Evolutionary conservation across 345 rosid genomes (phyloP).

Genomic region (Kernera saxatilis): DNA sequence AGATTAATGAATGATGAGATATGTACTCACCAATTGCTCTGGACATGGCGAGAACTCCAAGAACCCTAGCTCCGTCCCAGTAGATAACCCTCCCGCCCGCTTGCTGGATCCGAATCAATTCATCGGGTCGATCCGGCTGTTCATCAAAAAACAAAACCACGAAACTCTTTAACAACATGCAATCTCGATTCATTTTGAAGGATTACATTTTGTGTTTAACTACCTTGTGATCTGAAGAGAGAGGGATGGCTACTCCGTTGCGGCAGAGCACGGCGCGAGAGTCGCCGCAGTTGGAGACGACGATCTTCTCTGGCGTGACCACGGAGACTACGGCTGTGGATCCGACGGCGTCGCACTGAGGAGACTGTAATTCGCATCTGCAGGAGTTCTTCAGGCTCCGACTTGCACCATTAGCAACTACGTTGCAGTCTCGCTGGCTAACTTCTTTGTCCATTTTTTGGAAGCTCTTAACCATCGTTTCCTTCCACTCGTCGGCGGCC

Average conservation of each 20-base stretch:
- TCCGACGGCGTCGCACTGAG: slow-evolving; percentile 85
- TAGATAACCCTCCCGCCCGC: slow-evolving; percentile 86
- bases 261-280: slow-evolving; percentile 88
- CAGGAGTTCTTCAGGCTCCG: slow-evolving; percentile 28
- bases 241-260: slow-evolving; percentile 63
- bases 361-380: slow-evolving; percentile 70
- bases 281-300: slow-evolving; percentile 83
- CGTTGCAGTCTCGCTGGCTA: slow-evolving; percentile 18
- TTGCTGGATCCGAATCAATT: slow-evolving; percentile 53
- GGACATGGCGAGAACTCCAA: slow-evolving; percentile 86
- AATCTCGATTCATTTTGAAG: background rate
- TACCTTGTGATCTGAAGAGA: slow-evolving; percentile 82
- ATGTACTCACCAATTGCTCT: slow-evolving; percentile 66
- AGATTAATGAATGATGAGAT: background rate
- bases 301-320: slow-evolving; percentile 56
- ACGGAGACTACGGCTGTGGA: slow-evolving; percentile 78
- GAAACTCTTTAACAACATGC: background rate
- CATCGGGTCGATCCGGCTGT: slow-evolving; percentile 93
- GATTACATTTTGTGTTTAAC: background rate
- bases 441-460: slow-evolving; percentile 63
- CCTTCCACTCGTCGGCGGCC: slow-evolving; percentile 45
- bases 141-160: background rate
- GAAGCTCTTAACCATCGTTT: slow-evolving; percentile 51
- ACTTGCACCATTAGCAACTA: slow-evolving; percentile 11
- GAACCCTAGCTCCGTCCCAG: slow-evolving; percentile 89